phyloP scores from a whole-genome alignment of 2,329 filamentous ascomycete genomes.

The Arthrobotrys entomopaga region DNA sequence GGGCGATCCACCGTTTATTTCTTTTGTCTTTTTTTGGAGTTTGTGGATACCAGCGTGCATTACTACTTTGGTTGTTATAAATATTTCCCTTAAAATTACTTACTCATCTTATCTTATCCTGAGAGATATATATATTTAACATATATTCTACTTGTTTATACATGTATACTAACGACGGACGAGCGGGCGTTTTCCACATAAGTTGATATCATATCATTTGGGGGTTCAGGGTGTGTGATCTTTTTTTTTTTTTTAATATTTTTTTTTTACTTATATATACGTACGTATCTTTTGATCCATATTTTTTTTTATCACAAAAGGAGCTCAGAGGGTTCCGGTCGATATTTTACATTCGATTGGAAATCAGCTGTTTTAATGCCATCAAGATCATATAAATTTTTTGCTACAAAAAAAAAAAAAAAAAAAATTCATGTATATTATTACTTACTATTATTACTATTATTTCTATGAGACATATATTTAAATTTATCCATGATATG shows the following conservation, averaged over 20 bases:
- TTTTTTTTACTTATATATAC: no score
- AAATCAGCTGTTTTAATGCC: no score
- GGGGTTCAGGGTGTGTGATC: slow-evolving; percentile 13
- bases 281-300: no score
- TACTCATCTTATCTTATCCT: no score
- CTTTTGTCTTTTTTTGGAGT: background rate
- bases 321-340: no score
- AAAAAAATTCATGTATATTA: slow-evolving; percentile 20
- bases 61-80: background rate
- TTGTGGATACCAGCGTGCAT: slow-evolving; percentile 13
- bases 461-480: background rate
- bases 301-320: no score
- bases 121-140: background rate
- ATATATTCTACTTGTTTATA: slow-evolving; percentile 7
- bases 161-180: slow-evolving; percentile 17
- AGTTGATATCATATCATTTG: slow-evolving; percentile 26
- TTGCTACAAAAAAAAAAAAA: no score
- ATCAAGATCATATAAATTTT: background rate
- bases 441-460: slow-evolving; percentile 5
- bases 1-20: slow-evolving; percentile 4
- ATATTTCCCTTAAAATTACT: background rate
- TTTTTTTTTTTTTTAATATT: slow-evolving; percentile 14
- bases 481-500: no score
- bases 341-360: no score
- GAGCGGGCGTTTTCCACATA: slow-evolving; percentile 42